Base-by-base conservation (phyloP, 2,329 filamentous ascomycete species). In the Pestalotiopsis sp. region DNA sequence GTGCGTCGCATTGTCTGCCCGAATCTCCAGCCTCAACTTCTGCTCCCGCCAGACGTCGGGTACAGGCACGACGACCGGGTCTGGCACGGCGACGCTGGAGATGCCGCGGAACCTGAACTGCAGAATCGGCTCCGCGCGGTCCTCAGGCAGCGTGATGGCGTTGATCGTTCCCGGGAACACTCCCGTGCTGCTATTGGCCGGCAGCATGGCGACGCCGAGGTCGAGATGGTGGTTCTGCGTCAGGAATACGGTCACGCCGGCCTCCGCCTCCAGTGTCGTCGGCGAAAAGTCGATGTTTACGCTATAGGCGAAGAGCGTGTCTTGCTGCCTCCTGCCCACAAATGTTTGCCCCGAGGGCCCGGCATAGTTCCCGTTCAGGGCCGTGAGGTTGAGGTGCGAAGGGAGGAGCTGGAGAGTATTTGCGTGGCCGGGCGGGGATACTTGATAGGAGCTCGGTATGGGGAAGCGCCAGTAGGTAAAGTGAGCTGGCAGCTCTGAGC, bases 401-500 rank as follows among this genome's bases (percentile, higher is more conserved):
- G 87, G 84, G 1, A 71, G 79, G 1, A 90, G 75, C 1, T 80
- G 80, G 0, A 90, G 79, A 0, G 81, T 81, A 70, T 84, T 77
- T 0, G 79, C 77, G 65, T 84, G 81, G 0, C 76, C 81, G 0
- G 71, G 73, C 0, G 81, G 81, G 0, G 84, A 89, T 17, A 85
- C 70, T 1, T 75, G 79, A 78, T 83, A 90, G 69, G 79, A 81
- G 64, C 76, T 77, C 0, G 79, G 72, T 38, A 81, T 79, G 1
- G 87, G 88, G 12, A 83, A 86, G 3, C 89, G 81, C 81, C 87
- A 89, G 79, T 87, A 81, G 1, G 86, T 82, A 70, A 90, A 86
- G 72, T 90, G 85, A 0, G 79, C 79, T 3, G 88, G 87, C 0
- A 90, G 75, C 0, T 74, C 71, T 0, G 80, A 80, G 0, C 79